Percentiles rank a stretch among this genome's conserved stretches.
These are phyloP conservation scores for Lipomyces lipofer DNA, from an alignment of 805 yeast species.

Conservation along the genomic window DNA sequence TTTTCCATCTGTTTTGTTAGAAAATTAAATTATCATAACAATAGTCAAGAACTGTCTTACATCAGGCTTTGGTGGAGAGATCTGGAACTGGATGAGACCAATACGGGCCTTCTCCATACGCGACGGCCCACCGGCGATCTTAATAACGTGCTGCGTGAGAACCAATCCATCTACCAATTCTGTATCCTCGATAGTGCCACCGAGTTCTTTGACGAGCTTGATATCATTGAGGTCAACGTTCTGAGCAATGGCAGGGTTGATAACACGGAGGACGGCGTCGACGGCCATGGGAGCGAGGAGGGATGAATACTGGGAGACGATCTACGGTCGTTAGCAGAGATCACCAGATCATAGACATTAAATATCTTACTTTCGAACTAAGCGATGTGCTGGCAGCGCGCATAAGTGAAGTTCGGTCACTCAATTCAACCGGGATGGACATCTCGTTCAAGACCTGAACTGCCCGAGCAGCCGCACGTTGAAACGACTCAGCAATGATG, in stretches of 20 bases:
- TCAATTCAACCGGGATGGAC: constrained; percentile 77
- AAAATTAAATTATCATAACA: too few species aligned
- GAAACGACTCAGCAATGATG: constrained; percentile 89
- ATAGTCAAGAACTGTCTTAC: too few species aligned
- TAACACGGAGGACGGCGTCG: constrained; percentile 82
- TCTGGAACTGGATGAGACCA: constrained; percentile 88
- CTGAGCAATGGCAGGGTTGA: constrained; percentile 56
- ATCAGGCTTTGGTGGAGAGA: constrained; percentile 96
- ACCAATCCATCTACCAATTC: constrained; percentile 91
- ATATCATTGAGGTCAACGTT: constrained; percentile 86
- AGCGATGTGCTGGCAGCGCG: constrained; percentile 94
- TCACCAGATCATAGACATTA: background rate
- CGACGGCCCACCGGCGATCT: constrained; percentile 91
- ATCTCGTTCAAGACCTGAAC: constrained; percentile 80
- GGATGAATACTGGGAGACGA: constrained; percentile 88
- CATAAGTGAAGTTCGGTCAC: constrained; percentile 77
- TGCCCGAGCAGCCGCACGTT: constrained; percentile 80
- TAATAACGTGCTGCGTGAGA: constrained; percentile 84
- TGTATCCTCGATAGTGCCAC: constrained; percentile 97
- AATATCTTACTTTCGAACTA: constrained; percentile 62
- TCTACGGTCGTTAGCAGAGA: constrained; percentile 35
- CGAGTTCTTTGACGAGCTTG: constrained; percentile 87
- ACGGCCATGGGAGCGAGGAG: constrained; percentile 91
- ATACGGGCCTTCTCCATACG: constrained; percentile 91
- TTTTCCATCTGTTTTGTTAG: constrained; percentile 85